Conservation (phyloP, 139 green algal genomes). For the Tetraselmis striata region DNA sequence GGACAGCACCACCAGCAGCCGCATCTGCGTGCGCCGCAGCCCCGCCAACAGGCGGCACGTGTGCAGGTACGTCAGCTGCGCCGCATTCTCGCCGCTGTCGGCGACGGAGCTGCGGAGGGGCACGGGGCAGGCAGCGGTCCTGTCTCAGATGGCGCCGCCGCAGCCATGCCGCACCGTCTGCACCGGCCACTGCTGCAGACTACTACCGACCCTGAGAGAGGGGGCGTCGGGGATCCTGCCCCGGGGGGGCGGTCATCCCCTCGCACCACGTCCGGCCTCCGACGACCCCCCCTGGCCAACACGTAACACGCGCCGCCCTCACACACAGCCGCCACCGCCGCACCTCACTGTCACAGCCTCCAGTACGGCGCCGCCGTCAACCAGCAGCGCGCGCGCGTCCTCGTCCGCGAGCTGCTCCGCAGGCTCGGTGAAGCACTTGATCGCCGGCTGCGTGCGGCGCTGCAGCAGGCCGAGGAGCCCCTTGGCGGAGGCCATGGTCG, state of each 20-base stretch:
- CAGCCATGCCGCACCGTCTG: too few species aligned
- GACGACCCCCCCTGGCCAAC: too few species aligned
- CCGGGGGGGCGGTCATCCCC: too few species aligned
- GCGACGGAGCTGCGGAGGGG: not conserved
- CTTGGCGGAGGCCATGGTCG: not conserved
- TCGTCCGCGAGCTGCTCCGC: not conserved
- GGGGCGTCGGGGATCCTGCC: too few species aligned
- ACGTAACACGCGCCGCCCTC: too few species aligned
- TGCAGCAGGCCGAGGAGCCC: not conserved
- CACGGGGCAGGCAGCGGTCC: too few species aligned
- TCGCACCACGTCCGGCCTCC: too few species aligned
- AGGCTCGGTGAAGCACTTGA: not conserved
- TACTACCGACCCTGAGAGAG: too few species aligned
- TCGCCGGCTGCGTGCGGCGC: not conserved
- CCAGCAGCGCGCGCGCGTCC: not conserved
- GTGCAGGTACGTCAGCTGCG: not conserved
- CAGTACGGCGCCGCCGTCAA: not conserved
- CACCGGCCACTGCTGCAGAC: too few species aligned
- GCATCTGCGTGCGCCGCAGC: not conserved
- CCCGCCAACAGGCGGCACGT: not conserved
- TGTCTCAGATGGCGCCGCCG: too few species aligned
- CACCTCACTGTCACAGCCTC: not conserved
- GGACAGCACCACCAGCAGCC: not conserved
- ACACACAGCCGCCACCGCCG: too few species aligned
- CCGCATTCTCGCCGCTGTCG: not conserved